Evolutionary conservation across 1,284 basidiomycete genomes (phyloP).

Genomic region (Rhodotorula sp.): DNA sequence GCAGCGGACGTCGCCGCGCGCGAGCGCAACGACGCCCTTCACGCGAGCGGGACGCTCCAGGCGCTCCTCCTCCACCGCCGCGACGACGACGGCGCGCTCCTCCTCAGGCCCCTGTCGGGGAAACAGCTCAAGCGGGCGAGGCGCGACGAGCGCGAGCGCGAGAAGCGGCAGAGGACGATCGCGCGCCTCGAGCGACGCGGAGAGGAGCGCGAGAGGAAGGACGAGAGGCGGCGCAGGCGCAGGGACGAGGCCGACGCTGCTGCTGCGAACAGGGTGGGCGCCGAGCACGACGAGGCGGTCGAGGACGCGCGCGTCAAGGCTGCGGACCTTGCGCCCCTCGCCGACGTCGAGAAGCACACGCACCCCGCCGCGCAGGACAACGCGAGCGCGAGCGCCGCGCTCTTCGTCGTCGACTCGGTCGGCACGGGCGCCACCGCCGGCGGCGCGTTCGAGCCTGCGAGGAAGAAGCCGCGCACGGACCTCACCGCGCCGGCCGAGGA

Average conservation of each 20-base stretch:
- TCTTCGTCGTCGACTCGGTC: conserved; percentile 13
- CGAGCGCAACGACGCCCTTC: conserved; percentile 12
- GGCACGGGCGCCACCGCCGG: background rate
- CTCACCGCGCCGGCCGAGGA: background rate
- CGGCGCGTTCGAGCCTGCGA: no score
- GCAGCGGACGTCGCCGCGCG: conserved; percentile 16
- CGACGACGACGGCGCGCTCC: background rate
- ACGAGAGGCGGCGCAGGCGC: conserved; percentile 7
- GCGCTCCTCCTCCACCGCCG: conserved; percentile 18
- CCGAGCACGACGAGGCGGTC: conserved; percentile 5
- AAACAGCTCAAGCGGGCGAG: conserved; percentile 21
- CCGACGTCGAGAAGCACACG: background rate
- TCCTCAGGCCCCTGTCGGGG: no score
- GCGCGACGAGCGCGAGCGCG: conserved; percentile 23
- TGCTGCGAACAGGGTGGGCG: background rate
- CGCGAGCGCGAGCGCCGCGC: background rate
- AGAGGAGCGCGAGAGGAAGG: conserved; percentile 26
- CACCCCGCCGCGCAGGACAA: background rate
- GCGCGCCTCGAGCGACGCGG: conserved; percentile 24
- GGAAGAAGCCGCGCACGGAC: background rate
- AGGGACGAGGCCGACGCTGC: background rate
- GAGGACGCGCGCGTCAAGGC: conserved; percentile 16
- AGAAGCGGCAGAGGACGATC: conserved; percentile 21
- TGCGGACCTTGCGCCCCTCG: conserved; percentile 7
- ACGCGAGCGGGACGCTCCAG: conserved; percentile 31